Conservation (phyloP, 2,329 filamentous ascomycete genomes). For the Cyclaneusma minus region DNA sequence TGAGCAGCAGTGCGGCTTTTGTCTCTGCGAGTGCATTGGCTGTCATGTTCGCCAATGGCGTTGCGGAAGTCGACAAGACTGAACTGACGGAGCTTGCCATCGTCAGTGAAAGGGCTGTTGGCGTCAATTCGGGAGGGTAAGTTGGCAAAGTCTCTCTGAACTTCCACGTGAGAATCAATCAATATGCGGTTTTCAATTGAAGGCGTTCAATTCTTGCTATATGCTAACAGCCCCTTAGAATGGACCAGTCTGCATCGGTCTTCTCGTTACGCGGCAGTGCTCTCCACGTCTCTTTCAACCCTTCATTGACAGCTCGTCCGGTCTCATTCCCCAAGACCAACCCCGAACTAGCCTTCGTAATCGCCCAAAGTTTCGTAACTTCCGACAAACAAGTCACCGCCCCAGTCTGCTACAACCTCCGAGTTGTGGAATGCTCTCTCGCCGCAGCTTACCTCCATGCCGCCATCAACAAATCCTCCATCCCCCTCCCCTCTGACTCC, state of each 20-base stretch:
- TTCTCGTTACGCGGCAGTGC: conserved; percentile 78
- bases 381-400: conserved; percentile 92
- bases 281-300: conserved; percentile 80
- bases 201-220: conserved; percentile 1
- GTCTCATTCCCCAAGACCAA: conserved; percentile 69
- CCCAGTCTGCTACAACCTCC: conserved; percentile 88
- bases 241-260: conserved; percentile 95
- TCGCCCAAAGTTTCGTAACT: conserved; percentile 86
- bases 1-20: conserved; percentile 89
- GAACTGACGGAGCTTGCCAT: conserved; percentile 86
- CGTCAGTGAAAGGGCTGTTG: conserved; percentile 83
- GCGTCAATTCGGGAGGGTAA: conserved; percentile 89
- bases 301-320: conserved; percentile 58
- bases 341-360: conserved; percentile 78
- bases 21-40: conserved; percentile 82
- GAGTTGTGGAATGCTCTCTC: conserved; percentile 88
- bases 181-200: conserved; percentile 4
- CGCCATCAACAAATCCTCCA: conserved; percentile 36
- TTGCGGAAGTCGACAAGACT: conserved; percentile 69
- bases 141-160: conserved; percentile 13
- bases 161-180: too few relatives aligned
- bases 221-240: conserved; percentile 34
- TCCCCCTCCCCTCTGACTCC: conserved; percentile 56
- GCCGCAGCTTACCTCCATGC: conserved; percentile 58
- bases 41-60: conserved; percentile 73